Base-by-base conservation (phyloP, 2,329 filamentous ascomycete genomes). In the Aspergillus alliaceus region DNA sequence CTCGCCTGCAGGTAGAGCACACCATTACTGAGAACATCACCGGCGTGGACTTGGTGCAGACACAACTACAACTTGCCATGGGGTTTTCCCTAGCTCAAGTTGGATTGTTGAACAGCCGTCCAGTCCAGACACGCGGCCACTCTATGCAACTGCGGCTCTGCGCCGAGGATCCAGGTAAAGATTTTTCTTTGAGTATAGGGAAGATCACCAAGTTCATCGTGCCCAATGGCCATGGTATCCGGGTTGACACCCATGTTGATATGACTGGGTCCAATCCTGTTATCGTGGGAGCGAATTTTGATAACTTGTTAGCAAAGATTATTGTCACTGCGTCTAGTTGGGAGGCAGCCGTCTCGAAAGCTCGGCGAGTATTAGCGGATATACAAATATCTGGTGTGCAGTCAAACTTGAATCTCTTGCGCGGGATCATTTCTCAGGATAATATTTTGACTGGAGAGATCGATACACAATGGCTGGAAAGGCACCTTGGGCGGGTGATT, bases 1-100 rank as follows among this genome's bases (percentile, higher is more conserved):
- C 84, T 0, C 76, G 84, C 2, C 68, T 86, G 2, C 84, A 86
- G 64, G 84, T 87, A 37, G 84, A 87, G 61, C 84, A 86, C 64
- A 86, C 84, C 1, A 80, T 86, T 53, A 86, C 83, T 0, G 84
- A 87, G 61, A 77, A 75, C 3, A 80, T 88, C 7, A 79, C 79
- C 6, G 75, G 72, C 1, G 70, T 80, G 7, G 84, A 87, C 57
- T 75, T 87, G 4, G 84, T 86, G 15, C 78, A 79, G 61, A 71
- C 75, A 2, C 84, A 87, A 57, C 73, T 87, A 0, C 69, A 80
- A 2, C 69, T 86, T 7, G 78, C 83, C 1, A 82, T 85, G 67
- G 83, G 84, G 1, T 69, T 70, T 9, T 66, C 71, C 0, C 70
- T 83, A 0, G 39, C 70, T 6, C 63, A 75, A 3, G 69, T 80